Percentiles rank a stretch among this genome's conserved stretches.
These are phyloP conservation scores for Aureobasidium sp. DNA, from an alignment of 2,329 filamentous ascomycete genomes.

Conservation along the genomic window DNA sequence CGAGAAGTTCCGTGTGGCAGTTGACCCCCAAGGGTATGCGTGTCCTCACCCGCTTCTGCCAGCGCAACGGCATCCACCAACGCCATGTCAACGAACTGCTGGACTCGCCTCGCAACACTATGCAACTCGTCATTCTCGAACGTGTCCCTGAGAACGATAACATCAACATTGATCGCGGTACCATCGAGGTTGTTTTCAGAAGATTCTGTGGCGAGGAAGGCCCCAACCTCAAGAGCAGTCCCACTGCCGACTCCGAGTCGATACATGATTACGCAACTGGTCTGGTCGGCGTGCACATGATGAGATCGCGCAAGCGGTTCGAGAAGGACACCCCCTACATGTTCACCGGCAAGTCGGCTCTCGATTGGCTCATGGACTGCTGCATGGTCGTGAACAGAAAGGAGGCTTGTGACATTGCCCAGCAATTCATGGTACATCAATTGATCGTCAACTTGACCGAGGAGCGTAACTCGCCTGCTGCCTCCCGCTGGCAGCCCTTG, in stretches of 20 bases:
- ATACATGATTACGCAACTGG: slow-evolving; percentile 87
- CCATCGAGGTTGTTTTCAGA: slow-evolving; percentile 89
- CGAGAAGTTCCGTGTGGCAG: slow-evolving; percentile 92
- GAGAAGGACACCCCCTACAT: slow-evolving; percentile 73
- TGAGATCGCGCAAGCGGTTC: slow-evolving; percentile 59
- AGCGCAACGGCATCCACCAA: slow-evolving; percentile 90
- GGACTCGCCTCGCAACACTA: slow-evolving; percentile 63
- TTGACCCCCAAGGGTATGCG: slow-evolving; percentile 91
- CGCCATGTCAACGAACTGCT: slow-evolving; percentile 82
- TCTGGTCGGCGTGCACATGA: slow-evolving; percentile 85
- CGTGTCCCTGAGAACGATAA: slow-evolving; percentile 79
- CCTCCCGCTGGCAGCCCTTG: slow-evolving; percentile 69
- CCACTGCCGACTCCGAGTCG: slow-evolving; percentile 74
- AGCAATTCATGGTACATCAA: slow-evolving; percentile 75
- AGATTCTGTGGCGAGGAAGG: slow-evolving; percentile 77
- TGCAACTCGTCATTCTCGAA: slow-evolving; percentile 85
- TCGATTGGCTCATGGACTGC: slow-evolving; percentile 97
- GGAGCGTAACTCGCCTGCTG: slow-evolving; percentile 34
- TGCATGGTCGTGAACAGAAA: slow-evolving; percentile 86
- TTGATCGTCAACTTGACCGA: slow-evolving; percentile 65
- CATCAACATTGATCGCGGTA: slow-evolving; percentile 76
- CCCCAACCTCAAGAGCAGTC: slow-evolving; percentile 72
- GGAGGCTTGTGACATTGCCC: slow-evolving; percentile 74
- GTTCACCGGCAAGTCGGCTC: slow-evolving; percentile 81
- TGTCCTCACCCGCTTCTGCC: slow-evolving; percentile 83